phyloP scores from a whole-genome alignment of 345 rosid genomes.

The Sisymbrium altissimum region DNA sequence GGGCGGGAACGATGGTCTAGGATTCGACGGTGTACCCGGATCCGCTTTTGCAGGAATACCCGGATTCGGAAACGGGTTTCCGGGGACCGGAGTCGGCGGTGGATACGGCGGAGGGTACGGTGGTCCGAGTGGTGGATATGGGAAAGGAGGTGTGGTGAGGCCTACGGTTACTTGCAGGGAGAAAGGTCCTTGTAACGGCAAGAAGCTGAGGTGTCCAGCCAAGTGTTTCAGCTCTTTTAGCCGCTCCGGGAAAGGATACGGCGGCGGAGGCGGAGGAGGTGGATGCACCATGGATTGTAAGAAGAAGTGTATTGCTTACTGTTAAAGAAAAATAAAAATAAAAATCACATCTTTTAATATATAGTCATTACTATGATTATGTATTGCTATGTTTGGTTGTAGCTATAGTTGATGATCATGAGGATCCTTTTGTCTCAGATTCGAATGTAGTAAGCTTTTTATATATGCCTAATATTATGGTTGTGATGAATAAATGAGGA shows the following conservation, averaged over 20 bases:
- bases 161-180: conserved; percentile 68
- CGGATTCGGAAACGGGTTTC: conserved; percentile 48
- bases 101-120: conserved; percentile 71
- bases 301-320: conserved; percentile 89
- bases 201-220: conserved; percentile 87
- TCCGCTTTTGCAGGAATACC: conserved; percentile 52
- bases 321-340: conserved; percentile 33
- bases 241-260: conserved; percentile 89
- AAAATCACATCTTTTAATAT: conserved; percentile 2
- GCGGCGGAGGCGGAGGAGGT: conserved; percentile 92
- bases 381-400: neutral
- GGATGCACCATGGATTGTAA: conserved; percentile 95
- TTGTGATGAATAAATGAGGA: conserved; percentile 30
- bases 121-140: conserved; percentile 66
- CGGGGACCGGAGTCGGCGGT: conserved; percentile 39
- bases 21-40: conserved; percentile 50
- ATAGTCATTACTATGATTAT: conserved; percentile 20
- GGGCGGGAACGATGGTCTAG: conserved; percentile 36
- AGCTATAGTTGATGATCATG: conserved; percentile 17
- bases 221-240: conserved; percentile 89
- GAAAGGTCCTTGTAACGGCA: conserved; percentile 74
- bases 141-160: conserved; percentile 57
- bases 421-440: conserved; percentile 28
- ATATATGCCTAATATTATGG: conserved; percentile 7
- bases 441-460: neutral